Evolutionary conservation across 805 yeast species (phyloP), one percentile per base, ranked within the genome.

Genomic region (Schwanniomyces vanrijiae): DNA sequence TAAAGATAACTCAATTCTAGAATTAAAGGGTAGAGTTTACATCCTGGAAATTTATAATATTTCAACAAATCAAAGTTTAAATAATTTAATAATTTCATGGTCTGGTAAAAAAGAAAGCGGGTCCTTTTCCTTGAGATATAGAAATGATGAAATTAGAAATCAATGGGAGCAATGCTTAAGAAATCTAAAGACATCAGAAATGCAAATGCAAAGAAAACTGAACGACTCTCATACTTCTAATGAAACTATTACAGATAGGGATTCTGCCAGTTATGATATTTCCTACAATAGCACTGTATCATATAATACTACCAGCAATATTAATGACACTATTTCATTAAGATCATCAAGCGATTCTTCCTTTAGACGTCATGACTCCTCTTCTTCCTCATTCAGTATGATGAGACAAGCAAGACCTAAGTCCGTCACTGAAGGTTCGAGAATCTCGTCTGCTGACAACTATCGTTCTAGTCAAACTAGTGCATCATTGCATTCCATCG

Each of bases 101-200:
- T 81, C 84, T n/a, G 94, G 96, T 7, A 82, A 85, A 44, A 84
- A 82, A 57, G 97, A 91, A 54, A 83, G 88, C 24, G 97, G 96
- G 11, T 82, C 88, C 16, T 90, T 94, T 56, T 81, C 90, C 14
- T 76, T 94, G 61, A 78, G 88, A 47, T 90, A 90, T 66, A 79
- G 86, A 50, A 86, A 86, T 43, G 97, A 91, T 58, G 98, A 94
- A 63, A 75, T 77, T 14, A 76, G 95, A 53, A 78, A 77, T 48
- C 92, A 86, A 63, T 94, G 98, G 98, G 89, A 81, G 48, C 62
- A 71, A 2, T 80, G 90, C 51, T 73, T 87, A 51, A 77, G 83
- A 49, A 67, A 63, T 40, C 64, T 82, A 44, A 77, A 71, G 49
- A 59, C 75, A 6, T 61, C 56, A 49, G 77, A 71, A 52, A 69